Conservation (phyloP, 176 grass and related monocot genomes). For the Zea mays region Zm-B73-REFERENCE-NAM-5.0 NC_050098.1:223359001-223359500, state of each 20-base stretch:
- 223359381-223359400: slow-evolving; percentile 4
- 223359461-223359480: slow-evolving; percentile 63
- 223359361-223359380: background rate
- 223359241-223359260: slow-evolving; percentile 70
- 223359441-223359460: slow-evolving; percentile 72
- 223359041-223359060: slow-evolving; percentile 31
- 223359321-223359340: background rate
- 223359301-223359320: background rate
- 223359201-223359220: slow-evolving; percentile 9
- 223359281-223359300: slow-evolving; percentile 33
- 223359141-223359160: slow-evolving; percentile 26
- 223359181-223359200: slow-evolving; percentile 34
- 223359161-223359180: slow-evolving; percentile 45
- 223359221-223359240: slow-evolving; percentile 42
- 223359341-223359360: background rate
- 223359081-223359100: slow-evolving; percentile 17
- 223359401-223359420: slow-evolving; percentile 29
- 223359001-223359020: slow-evolving; percentile 6
- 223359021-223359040: slow-evolving; percentile 39
- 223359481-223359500: slow-evolving; percentile 65
- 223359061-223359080: slow-evolving; percentile 28
- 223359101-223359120: slow-evolving; percentile 25
- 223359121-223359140: slow-evolving; percentile 43
- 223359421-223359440: slow-evolving; percentile 70
- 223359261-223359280: slow-evolving; percentile 84